These are phyloP conservation scores for Colletotrichum chlorophyti DNA, from an alignment of 2,329 filamentous ascomycete genomes.

Conservation along the genomic window DNA sequence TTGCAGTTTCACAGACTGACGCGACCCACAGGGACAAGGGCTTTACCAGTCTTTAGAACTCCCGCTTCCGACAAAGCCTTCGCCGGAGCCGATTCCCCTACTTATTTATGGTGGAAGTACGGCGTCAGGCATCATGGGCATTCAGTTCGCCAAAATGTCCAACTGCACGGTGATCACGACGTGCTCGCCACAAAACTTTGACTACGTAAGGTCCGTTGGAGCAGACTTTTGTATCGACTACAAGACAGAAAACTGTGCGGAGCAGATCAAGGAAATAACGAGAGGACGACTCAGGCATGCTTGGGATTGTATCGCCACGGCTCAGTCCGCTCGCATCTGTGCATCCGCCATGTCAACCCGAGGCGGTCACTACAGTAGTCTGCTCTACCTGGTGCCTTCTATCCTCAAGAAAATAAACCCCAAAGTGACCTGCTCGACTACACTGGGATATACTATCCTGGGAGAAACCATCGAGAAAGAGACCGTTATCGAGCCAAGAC, in stretches of 20 bases:
- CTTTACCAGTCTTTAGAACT: conserved; percentile 54
- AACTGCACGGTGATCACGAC: conserved; percentile 48
- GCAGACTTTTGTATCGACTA: conserved; percentile 57
- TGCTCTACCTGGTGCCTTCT: conserved; percentile 45
- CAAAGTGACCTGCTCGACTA: conserved; percentile 37
- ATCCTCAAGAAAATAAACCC: conserved; percentile 45
- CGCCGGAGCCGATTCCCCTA: conserved; percentile 44
- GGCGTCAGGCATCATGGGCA: conserved; percentile 60
- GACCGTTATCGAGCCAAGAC: conserved; percentile 30
- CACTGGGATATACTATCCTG: conserved; percentile 48
- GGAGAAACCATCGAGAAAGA: conserved; percentile 41
- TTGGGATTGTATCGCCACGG: conserved; percentile 44
- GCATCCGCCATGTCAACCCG: conserved; percentile 37
- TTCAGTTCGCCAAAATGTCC: conserved; percentile 50
- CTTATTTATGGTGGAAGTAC: conserved; percentile 59
- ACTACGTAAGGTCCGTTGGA: conserved; percentile 48
- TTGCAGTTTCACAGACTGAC: neutral
- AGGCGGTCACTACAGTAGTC: conserved; percentile 44
- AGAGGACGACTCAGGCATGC: conserved; percentile 36
- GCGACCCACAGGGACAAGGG: conserved; percentile 45
- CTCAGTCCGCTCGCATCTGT: conserved; percentile 37
- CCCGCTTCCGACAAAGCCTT: conserved; percentile 50
- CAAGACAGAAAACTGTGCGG: conserved; percentile 33
- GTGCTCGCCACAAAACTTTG: conserved; percentile 45
- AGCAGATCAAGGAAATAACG: conserved; percentile 34